A percentile compares a stretch with the other conserved stretches of the same genome.
Evolutionary conservation across 495 filamentous ascomycete species (phyloP).

Genomic region (Cryomyces minteri): DNA sequence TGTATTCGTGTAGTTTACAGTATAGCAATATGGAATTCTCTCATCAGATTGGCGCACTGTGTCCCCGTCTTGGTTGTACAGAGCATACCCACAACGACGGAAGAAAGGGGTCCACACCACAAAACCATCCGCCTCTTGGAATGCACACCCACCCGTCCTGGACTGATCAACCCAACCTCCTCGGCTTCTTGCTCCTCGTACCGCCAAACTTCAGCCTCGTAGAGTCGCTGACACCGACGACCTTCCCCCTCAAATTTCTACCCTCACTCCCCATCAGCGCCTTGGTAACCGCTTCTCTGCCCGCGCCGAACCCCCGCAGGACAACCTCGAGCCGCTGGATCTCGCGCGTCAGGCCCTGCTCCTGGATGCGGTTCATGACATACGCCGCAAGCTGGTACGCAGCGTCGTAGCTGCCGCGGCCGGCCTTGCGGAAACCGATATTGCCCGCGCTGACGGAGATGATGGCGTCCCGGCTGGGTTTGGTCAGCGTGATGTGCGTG

Average conservation of each 20-base stretch:
- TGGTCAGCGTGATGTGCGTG: slow-evolving; percentile 72
- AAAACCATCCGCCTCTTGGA: too few species aligned
- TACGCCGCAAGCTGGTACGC: slow-evolving; percentile 75
- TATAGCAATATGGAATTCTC: too few species aligned
- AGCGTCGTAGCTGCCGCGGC: slow-evolving; percentile 71
- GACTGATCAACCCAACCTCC: slow-evolving; percentile 51
- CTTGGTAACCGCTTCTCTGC: slow-evolving; percentile 78
- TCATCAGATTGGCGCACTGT: too few species aligned
- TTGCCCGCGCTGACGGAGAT: slow-evolving; percentile 64
- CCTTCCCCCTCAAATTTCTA: slow-evolving; percentile 43
- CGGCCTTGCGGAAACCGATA: slow-evolving; percentile 66
- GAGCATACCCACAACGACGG: too few species aligned
- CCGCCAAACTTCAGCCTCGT: slow-evolving; percentile 93
- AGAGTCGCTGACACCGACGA: slow-evolving; percentile 59
- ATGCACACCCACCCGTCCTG: too few species aligned
- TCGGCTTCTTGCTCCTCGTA: slow-evolving; percentile 61
- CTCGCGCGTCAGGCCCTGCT: slow-evolving; percentile 40
- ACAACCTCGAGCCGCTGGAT: slow-evolving; percentile 57
- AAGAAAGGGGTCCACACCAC: too few species aligned
- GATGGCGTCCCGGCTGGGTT: slow-evolving; percentile 57
- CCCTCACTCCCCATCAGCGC: slow-evolving; percentile 76
- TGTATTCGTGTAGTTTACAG: too few species aligned
- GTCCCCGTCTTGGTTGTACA: too few species aligned
- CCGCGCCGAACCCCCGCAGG: slow-evolving; percentile 64
- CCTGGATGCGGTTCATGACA: slow-evolving; percentile 58